These are phyloP conservation scores for Malus hybrid DNA, from an alignment of 331 rosid species.

Conservation along the genomic window DNA sequence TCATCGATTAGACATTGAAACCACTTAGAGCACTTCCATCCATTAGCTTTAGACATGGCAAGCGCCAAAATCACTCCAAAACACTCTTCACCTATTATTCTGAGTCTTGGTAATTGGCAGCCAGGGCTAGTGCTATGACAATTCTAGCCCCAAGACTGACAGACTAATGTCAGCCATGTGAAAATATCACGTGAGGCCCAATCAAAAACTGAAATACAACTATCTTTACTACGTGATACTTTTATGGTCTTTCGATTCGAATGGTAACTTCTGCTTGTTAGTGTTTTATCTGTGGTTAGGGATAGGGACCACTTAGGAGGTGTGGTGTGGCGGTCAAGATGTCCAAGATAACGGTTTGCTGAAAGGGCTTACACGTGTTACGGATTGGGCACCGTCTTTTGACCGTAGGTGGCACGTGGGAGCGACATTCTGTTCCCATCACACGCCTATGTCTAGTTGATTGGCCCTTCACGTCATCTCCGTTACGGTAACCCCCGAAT, in stretches of 20 bases:
- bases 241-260: not conserved
- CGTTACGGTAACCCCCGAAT: slow-evolving; percentile 24
- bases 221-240: not conserved
- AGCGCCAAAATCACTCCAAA: too few species aligned
- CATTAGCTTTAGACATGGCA: too few species aligned
- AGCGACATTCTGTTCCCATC: slow-evolving; percentile 12
- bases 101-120: too few species aligned
- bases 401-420: slow-evolving; percentile 64
- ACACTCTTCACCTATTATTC: too few species aligned
- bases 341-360: slow-evolving; percentile 16
- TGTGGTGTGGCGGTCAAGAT: slow-evolving; percentile 21
- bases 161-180: too few species aligned
- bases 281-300: not conserved
- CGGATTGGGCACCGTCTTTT: slow-evolving; percentile 61
- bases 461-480: slow-evolving; percentile 37
- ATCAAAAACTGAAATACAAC: not conserved
- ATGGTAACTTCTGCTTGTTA: not conserved
- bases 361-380: slow-evolving; percentile 43
- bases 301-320: not conserved
- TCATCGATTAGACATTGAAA: too few species aligned
- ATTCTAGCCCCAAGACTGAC: too few species aligned
- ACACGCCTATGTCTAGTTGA: slow-evolving; percentile 42
- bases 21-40: too few species aligned
- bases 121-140: too few species aligned
- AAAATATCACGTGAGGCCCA: not conserved